Percentiles rank a stretch among this genome's conserved stretches.
These are phyloP conservation scores for Anthracocystis walkeri DNA, from an alignment of 1,284 basidiomycete species.

Conservation along the genomic window DNA sequence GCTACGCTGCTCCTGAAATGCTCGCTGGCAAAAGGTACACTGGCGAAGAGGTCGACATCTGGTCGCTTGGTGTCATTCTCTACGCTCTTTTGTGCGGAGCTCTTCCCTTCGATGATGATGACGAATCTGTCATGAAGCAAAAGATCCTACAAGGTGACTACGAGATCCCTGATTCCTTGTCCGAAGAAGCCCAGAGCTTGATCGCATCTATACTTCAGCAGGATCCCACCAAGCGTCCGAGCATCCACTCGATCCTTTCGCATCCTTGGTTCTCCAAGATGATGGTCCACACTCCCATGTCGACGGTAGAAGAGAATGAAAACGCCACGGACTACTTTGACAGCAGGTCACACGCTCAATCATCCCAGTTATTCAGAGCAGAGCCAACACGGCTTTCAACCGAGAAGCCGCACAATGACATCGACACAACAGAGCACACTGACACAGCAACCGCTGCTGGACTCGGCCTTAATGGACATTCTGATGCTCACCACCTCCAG, in stretches of 20 bases:
- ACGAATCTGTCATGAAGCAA: conserved; percentile 87
- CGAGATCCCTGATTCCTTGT: conserved; percentile 83
- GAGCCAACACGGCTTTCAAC: neutral
- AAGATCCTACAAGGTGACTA: conserved; percentile 89
- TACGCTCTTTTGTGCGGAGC: conserved; percentile 93
- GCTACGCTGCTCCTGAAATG: conserved; percentile 95
- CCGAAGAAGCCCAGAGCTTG: conserved; percentile 85
- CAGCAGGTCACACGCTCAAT: conserved; percentile 3
- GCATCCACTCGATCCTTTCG: conserved; percentile 85
- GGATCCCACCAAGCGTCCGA: conserved; percentile 80
- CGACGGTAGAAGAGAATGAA: conserved; percentile 55
- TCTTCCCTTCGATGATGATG: conserved; percentile 96
- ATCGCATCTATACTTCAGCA: conserved; percentile 83
- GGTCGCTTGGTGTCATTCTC: conserved; percentile 95
- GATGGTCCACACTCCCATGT: conserved; percentile 52
- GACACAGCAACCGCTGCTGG: neutral
- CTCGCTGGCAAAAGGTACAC: conserved; percentile 87
- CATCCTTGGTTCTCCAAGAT: conserved; percentile 84
- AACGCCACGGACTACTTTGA: conserved; percentile 23
- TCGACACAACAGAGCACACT: neutral
- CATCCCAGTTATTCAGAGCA: neutral
- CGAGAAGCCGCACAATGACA: neutral
- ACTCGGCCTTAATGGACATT: neutral
- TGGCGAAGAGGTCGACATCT: conserved; percentile 95
- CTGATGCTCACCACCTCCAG: conserved; percentile 24